A percentile compares a stretch with the other conserved stretches of the same genome.
phyloP scores from a whole-genome alignment of 169 alveolate species.

The Sarcocystis neurona region DNA sequence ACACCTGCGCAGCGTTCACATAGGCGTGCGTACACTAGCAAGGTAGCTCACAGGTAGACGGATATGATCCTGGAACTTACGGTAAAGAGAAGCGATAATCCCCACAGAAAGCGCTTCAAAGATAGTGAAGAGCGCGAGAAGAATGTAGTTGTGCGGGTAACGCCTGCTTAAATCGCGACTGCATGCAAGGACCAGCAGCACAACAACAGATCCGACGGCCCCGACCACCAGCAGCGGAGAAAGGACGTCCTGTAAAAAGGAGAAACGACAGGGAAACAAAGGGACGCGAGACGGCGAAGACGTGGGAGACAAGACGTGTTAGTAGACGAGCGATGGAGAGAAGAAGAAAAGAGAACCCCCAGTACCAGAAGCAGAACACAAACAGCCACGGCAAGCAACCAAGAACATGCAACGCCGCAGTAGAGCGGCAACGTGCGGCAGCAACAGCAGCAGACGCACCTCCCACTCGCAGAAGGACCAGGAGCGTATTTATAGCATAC shows the following conservation, averaged over 20 bases:
- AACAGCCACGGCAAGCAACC: neutral
- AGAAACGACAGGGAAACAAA: neutral
- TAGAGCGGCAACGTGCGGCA: no score
- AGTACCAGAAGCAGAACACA: neutral
- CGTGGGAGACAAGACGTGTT: neutral
- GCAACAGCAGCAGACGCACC: no score
- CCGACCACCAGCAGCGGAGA: neutral
- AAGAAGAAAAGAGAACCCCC: neutral
- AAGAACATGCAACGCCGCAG: no score
- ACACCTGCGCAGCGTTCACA: no score
- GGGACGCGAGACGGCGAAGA: neutral
- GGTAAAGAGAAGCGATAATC: neutral
- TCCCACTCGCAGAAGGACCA: no score
- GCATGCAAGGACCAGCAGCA: slow-evolving; percentile 15
- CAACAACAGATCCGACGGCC: neutral
- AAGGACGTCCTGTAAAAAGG: neutral
- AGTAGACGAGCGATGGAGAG: neutral
- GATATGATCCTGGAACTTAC: no score
- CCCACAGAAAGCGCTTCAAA: slow-evolving; percentile 11
- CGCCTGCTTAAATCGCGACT: slow-evolving; percentile 6
- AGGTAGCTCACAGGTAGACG: no score
- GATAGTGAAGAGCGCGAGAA: slow-evolving; percentile 23
- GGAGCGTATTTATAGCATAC: no score
- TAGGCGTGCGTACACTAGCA: no score
- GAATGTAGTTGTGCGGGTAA: slow-evolving; percentile 19